Evolutionary conservation across 2,329 filamentous ascomycete species (phyloP).

Genomic region (Bipolaris sorokiniana): DNA sequence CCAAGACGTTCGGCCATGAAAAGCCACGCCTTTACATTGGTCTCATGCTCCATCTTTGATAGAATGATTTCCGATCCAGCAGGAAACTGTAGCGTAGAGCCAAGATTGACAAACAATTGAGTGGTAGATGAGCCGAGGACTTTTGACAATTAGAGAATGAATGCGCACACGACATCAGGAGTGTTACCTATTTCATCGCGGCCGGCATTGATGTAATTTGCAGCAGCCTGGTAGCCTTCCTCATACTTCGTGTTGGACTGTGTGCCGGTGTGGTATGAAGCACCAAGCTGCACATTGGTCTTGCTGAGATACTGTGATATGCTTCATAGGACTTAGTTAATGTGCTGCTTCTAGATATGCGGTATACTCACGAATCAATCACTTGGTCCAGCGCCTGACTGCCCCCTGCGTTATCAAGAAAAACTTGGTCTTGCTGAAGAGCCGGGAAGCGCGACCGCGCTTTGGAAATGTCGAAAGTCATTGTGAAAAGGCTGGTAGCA

Average conservation of each 20-base stretch:
- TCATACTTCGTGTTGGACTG: conserved; percentile 65
- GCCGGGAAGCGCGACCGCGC: conserved; percentile 71
- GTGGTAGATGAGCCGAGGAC: conserved; percentile 77
- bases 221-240: conserved; percentile 67
- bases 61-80: conserved; percentile 70
- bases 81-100: conserved; percentile 40
- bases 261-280: conserved; percentile 67
- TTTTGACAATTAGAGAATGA: conserved; percentile 29
- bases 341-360: neutral
- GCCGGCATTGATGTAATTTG: conserved; percentile 72
- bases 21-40: conserved; percentile 77
- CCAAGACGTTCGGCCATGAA: conserved; percentile 67
- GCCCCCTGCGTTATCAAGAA: conserved; percentile 79
- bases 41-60: conserved; percentile 77
- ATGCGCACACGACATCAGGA: neutral
- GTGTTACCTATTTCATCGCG: conserved; percentile 66
- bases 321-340: conserved; percentile 35
- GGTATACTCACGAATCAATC: conserved; percentile 63
- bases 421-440: conserved; percentile 69
- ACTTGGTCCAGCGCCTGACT: conserved; percentile 72
- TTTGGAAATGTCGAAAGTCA: conserved; percentile 60
- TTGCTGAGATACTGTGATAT: conserved; percentile 70
- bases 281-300: conserved; percentile 78
- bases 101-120: conserved; percentile 75
- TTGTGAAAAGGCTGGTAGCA: neutral